These are phyloP conservation scores for Immersiella caudata DNA, from an alignment of 495 filamentous ascomycete genomes.

Conservation along the genomic window DNA sequence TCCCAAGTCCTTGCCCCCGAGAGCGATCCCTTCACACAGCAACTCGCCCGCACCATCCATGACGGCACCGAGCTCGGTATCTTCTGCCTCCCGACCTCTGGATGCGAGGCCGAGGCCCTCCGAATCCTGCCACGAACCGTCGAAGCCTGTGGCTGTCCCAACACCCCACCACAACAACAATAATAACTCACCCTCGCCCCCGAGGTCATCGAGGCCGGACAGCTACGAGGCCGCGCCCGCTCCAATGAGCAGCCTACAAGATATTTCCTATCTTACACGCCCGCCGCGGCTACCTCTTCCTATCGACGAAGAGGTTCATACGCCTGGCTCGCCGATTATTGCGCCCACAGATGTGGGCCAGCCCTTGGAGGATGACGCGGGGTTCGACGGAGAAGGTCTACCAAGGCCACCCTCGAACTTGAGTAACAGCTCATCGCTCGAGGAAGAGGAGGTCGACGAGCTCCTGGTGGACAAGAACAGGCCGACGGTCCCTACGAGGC, in stretches of 20 bases:
- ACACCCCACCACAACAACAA: conserved; percentile 24
- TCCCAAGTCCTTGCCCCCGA: conserved; percentile 41
- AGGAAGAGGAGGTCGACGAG: conserved; percentile 84
- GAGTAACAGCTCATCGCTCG: conserved; percentile 65
- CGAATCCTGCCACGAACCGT: conserved; percentile 30
- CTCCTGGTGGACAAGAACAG: conserved; percentile 65
- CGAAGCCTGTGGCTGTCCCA: conserved; percentile 58
- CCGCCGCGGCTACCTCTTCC: conserved; percentile 88
- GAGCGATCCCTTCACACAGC: conserved; percentile 41
- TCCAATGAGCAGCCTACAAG: conserved; percentile 51
- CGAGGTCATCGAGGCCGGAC: conserved; percentile 40
- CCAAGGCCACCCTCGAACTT: conserved; percentile 62
- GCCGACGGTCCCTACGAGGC: conserved; percentile 72
- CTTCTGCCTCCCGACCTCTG: conserved; percentile 37
- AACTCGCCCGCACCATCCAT: conserved; percentile 41
- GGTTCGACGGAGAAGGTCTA: conserved; percentile 32
- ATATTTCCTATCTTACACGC: conserved; percentile 64
- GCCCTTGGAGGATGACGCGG: conserved; percentile 47
- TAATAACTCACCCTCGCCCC: conserved; percentile 36
- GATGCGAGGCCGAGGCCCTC: conserved; percentile 35
- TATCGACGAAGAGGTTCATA: conserved; percentile 84
- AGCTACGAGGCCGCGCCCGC: conserved; percentile 41
- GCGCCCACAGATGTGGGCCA: conserved; percentile 64
- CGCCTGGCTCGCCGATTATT: conserved; percentile 82
- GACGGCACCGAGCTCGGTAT: conserved; percentile 34